Evolutionary conservation across 305 asterid genomes (phyloP).

Genomic region (Plantago coronopus): DNA sequence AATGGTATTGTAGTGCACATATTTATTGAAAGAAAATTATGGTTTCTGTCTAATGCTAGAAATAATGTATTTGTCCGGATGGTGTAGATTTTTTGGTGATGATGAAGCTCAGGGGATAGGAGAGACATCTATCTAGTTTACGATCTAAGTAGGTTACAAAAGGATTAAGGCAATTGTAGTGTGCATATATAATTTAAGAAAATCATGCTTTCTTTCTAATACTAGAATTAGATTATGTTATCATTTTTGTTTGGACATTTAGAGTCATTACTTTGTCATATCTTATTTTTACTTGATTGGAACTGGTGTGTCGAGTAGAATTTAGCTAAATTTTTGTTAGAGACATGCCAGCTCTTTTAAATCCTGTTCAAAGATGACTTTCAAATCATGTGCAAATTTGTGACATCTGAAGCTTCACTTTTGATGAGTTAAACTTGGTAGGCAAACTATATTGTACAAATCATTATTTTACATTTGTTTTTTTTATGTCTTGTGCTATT

Average conservation of each 20-base stretch:
- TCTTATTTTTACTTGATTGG: not conserved
- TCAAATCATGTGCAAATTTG: not conserved
- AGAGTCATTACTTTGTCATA: not conserved
- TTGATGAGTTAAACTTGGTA: not conserved
- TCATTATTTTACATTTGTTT: not conserved
- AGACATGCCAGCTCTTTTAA: too few species aligned
- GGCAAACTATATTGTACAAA: not conserved
- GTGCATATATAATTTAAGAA: too few species aligned
- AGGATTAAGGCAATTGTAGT: too few species aligned
- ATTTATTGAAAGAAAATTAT: slow-evolving; percentile 6
- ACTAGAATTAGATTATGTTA: too few species aligned
- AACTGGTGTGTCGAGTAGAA: too few species aligned
- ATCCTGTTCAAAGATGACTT: not conserved
- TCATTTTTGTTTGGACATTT: too few species aligned
- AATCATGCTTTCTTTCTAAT: too few species aligned
- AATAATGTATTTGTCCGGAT: not conserved
- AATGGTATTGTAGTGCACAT: not conserved
- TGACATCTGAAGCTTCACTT: slow-evolving; percentile 4
- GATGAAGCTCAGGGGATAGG: slow-evolving; percentile 2
- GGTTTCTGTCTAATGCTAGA: not conserved
- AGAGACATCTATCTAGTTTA: not conserved
- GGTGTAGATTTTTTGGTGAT: not conserved
- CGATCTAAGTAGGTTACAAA: too few species aligned
- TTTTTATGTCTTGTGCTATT: too few species aligned
- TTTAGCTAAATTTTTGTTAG: not conserved